These are phyloP conservation scores for Halteria grandinella DNA, from an alignment of 73 alveolate genomes.

Conservation along the genomic window DNA sequence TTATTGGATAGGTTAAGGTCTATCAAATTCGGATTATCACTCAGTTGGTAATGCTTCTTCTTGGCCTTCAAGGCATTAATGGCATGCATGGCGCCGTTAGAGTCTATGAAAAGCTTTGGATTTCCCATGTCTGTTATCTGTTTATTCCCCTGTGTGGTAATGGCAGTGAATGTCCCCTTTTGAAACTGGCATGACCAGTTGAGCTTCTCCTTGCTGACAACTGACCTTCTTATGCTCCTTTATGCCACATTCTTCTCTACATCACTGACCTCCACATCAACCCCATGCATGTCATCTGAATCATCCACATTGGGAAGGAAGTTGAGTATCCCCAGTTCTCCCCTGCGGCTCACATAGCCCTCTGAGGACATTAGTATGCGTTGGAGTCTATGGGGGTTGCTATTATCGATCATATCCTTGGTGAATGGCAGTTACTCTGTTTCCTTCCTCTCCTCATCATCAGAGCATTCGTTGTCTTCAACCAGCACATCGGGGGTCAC, in stretches of 20 bases:
- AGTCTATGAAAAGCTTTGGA: conserved; percentile 44
- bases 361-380: background rate
- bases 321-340: background rate
- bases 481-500: conserved; percentile 8
- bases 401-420: conserved; percentile 11
- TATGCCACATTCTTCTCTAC: conserved; percentile 29
- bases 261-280: conserved; percentile 27
- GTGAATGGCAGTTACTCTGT: conserved; percentile 36
- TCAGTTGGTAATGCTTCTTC: conserved; percentile 10
- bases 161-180: conserved; percentile 12
- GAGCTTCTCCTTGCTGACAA: conserved; percentile 42
- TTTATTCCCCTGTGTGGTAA: background rate
- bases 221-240: conserved; percentile 42
- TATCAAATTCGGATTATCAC: background rate
- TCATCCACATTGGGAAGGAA: conserved; percentile 6
- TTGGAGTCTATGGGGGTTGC: background rate
- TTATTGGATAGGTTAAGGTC: conserved; percentile 10
- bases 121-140: too few species aligned
- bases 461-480: background rate
- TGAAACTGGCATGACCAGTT: conserved; percentile 51
- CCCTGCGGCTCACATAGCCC: background rate
- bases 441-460: conserved; percentile 30
- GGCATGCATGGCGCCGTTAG: conserved; percentile 31
- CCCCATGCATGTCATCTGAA: conserved; percentile 27
- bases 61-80: conserved; percentile 14